Evolutionary conservation across 2,329 filamentous ascomycete species (phyloP).

Genomic region (Ascochyta clinopodiicola): DNA sequence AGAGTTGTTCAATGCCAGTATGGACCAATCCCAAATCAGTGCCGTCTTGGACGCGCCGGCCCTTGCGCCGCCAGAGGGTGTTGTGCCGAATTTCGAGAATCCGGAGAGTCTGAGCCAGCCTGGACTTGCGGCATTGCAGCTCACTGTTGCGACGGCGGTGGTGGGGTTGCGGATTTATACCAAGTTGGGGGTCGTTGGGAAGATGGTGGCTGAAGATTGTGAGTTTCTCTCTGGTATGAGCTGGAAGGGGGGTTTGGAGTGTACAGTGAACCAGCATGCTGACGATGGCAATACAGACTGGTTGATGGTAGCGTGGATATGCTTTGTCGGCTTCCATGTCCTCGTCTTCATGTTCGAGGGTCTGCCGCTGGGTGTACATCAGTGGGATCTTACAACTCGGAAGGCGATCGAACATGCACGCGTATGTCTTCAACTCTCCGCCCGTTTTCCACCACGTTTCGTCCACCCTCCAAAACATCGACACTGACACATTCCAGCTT

Average conservation of each 20-base stretch:
- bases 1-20: neutral
- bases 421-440: conserved; percentile 7
- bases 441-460: neutral
- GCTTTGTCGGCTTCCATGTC: conserved; percentile 14
- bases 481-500: conserved; percentile 5
- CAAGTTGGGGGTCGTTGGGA: conserved; percentile 13
- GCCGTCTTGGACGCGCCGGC: conserved; percentile 15
- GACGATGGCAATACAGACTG: conserved; percentile 8
- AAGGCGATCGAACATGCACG: conserved; percentile 12
- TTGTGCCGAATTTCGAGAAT: conserved; percentile 16
- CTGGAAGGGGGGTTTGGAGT: neutral
- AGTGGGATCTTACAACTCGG: conserved; percentile 19
- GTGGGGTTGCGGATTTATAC: conserved; percentile 17
- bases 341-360: conserved; percentile 17
- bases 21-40: conserved; percentile 1
- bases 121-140: conserved; percentile 13
- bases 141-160: conserved; percentile 13
- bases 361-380: conserved; percentile 17
- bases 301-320: conserved; percentile 18
- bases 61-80: conserved; percentile 13
- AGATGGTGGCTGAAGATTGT: conserved; percentile 22
- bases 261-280: neutral
- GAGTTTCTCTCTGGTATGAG: neutral
- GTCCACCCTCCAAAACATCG: no score
- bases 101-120: conserved; percentile 11